Percentiles rank a stretch among this genome's conserved stretches.
phyloP scores from a whole-genome alignment of 805 yeast species.

The Myxozyma kluyveri region DNA sequence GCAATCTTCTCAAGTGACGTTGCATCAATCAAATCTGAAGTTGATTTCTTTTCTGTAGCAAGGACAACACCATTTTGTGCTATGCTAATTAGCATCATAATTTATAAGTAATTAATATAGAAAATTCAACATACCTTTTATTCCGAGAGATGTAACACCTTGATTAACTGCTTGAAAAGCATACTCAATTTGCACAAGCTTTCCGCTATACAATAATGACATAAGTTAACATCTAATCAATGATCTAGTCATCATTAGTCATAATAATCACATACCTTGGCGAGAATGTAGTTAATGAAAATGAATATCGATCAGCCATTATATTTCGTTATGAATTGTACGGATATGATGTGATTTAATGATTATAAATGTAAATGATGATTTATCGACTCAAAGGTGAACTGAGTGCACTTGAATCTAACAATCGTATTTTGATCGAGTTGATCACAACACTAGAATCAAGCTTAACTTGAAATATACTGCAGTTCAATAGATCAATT shows the following conservation, averaged over 20 bases:
- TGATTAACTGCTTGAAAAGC: conserved; percentile 96
- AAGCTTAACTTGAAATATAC: no score
- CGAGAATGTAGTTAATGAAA: conserved; percentile 94
- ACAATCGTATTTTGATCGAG: no score
- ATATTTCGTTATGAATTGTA: background rate
- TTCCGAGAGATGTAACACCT: conserved; percentile 96
- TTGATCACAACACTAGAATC: no score
- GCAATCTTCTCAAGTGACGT: conserved; percentile 78
- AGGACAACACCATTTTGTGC: conserved; percentile 95
- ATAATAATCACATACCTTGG: conserved; percentile 64
- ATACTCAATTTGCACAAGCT: conserved; percentile 94
- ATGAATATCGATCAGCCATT: conserved; percentile 98
- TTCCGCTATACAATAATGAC: conserved; percentile 58
- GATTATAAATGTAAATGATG: no score
- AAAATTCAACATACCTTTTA: conserved; percentile 45
- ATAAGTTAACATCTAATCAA: background rate
- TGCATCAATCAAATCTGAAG: conserved; percentile 70
- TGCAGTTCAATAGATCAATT: no score
- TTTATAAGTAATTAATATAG: background rate
- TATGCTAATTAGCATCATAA: conserved; percentile 33
- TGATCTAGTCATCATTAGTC: background rate
- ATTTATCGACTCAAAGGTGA: no score
- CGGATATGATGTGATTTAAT: no score
- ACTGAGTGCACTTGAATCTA: no score
- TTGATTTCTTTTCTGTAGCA: conserved; percentile 92